phyloP scores from a whole-genome alignment of 495 filamentous ascomycete genomes.

The Hypomontagnella monticulosa region DNA sequence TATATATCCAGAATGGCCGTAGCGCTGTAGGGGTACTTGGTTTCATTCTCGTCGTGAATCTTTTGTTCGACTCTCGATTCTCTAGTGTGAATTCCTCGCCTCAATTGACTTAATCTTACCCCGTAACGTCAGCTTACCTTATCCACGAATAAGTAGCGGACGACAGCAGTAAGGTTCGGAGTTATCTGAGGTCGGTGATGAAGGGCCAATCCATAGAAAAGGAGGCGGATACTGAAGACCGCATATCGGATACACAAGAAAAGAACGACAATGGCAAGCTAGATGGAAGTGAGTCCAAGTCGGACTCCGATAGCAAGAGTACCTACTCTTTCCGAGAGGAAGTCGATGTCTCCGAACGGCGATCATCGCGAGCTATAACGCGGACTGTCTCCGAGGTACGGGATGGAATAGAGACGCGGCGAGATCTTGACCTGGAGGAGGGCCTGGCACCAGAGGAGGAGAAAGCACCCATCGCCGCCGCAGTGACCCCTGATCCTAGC shows the following conservation, averaged over 20 bases:
- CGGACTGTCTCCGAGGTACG: constrained; percentile 43
- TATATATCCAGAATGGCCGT: constrained; percentile 1
- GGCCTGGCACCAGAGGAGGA: constrained; percentile 17
- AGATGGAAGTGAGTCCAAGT: background rate
- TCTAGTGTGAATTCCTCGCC: too few relatives aligned
- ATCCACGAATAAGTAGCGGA: too few relatives aligned
- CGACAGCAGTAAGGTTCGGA: too few relatives aligned
- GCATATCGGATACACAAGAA: background rate
- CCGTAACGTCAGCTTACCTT: too few relatives aligned
- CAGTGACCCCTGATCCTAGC: constrained; percentile 14
- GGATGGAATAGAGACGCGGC: constrained; percentile 44
- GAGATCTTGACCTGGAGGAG: constrained; percentile 42
- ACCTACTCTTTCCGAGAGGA: background rate
- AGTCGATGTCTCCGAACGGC: background rate
- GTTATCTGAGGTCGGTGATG: constrained; percentile 10
- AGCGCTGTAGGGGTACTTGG: background rate
- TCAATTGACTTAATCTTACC: too few relatives aligned
- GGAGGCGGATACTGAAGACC: constrained; percentile 13
- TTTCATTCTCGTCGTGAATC: too few relatives aligned
- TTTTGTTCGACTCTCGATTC: too few relatives aligned
- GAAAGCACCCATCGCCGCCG: constrained; percentile 26
- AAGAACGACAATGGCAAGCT: background rate
- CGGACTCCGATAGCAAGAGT: constrained; percentile 8
- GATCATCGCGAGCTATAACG: constrained; percentile 12
- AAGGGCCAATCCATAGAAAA: constrained; percentile 7